Percentiles rank a stretch among this genome's conserved stretches.
Conservation (phyloP, 2,329 filamentous ascomycete genomes). For the Ascochyta viciae-villosae region DNA sequence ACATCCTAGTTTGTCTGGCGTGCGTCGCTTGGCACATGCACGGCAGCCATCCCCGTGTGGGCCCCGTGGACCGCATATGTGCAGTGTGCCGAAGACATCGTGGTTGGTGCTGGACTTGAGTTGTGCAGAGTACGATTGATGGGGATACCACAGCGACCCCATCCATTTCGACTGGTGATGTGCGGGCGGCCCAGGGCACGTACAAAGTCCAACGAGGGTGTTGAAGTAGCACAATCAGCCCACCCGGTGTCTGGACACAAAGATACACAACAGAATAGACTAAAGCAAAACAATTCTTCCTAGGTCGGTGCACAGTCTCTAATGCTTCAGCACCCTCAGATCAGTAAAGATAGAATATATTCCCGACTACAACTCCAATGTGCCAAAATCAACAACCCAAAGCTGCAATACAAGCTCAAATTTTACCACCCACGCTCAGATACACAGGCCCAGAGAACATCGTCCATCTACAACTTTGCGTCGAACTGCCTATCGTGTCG, state of each 20-base stretch:
- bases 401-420: slow-evolving; percentile 6
- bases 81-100: slow-evolving; percentile 30
- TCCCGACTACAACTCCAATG: background rate
- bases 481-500: slow-evolving; percentile 8
- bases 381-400: background rate
- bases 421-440: slow-evolving; percentile 17
- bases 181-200: background rate
- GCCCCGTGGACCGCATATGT: slow-evolving; percentile 24
- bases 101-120: slow-evolving; percentile 25
- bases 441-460: background rate
- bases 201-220: background rate
- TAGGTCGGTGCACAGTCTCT: background rate
- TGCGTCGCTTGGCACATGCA: slow-evolving; percentile 23
- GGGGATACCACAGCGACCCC: background rate
- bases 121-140: slow-evolving; percentile 8
- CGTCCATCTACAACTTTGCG: slow-evolving; percentile 2
- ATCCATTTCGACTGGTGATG: background rate
- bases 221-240: background rate
- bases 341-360: background rate
- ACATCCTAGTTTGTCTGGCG: slow-evolving; percentile 17
- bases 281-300: background rate
- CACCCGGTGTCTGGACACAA: background rate
- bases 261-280: background rate
- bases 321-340: background rate
- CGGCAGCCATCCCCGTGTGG: slow-evolving; percentile 24